These are phyloP conservation scores for Bauhinia variegata DNA, from an alignment of 306 rosid species.

Conservation along the genomic window DNA sequence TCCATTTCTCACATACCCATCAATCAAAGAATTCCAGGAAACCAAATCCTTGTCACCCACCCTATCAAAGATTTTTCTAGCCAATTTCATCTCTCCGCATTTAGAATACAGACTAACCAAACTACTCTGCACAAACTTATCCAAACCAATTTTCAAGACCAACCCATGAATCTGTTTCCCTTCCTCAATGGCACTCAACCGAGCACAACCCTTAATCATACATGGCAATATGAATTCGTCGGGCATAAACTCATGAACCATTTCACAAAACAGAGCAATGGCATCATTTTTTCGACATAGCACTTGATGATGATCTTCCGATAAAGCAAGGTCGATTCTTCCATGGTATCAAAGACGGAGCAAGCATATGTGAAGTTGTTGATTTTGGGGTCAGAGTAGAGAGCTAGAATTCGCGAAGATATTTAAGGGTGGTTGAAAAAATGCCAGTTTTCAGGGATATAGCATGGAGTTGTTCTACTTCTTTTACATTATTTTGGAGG, in stretches of 20 bases:
- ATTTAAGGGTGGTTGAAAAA: conserved; percentile 44
- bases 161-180: conserved; percentile 63
- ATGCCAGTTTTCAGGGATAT: conserved; percentile 51
- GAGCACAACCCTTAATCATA: conserved; percentile 60
- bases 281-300: conserved; percentile 50
- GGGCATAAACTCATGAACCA: conserved; percentile 44
- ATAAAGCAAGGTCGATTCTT: conserved; percentile 42
- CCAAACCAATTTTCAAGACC: conserved; percentile 48
- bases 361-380: conserved; percentile 52
- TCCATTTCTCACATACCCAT: conserved; percentile 56
- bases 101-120: conserved; percentile 58
- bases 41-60: conserved; percentile 52
- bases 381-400: conserved; percentile 52
- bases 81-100: conserved; percentile 56
- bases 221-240: conserved; percentile 56
- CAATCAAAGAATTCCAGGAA: conserved; percentile 56
- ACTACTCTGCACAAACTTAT: conserved; percentile 63
- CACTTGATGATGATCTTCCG: conserved; percentile 56
- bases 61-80: conserved; percentile 50
- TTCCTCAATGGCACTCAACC: conserved; percentile 46
- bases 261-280: conserved; percentile 40
- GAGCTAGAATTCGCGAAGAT: conserved; percentile 50
- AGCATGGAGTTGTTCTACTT: conserved; percentile 50
- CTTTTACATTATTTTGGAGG: conserved; percentile 33
- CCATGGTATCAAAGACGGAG: conserved; percentile 44